Base-by-base conservation (phyloP, 2,329 filamentous ascomycete species). In the Myriosclerotinia scirpicola region DNA sequence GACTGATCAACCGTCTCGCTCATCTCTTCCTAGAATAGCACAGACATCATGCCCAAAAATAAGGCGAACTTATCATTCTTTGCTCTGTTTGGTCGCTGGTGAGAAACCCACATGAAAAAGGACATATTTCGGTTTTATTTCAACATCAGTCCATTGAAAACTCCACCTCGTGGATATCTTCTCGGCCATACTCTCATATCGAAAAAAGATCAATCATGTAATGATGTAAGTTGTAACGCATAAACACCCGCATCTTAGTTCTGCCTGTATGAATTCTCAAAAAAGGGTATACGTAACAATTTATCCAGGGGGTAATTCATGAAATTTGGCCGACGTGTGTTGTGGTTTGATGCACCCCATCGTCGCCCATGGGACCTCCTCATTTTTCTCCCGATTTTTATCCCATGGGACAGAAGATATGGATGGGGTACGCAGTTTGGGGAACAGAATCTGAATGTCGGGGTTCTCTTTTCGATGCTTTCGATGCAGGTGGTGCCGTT, bases 41-140 rank as follows among this genome's bases (percentile, higher is more conserved):
- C 30, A 60, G 30, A 38, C 44, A 60, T 48, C 20, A 42, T 20
- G 6, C 17, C 42, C 15, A 44, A 58, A 48, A 46, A 48, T 22
- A 38, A 60, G 42, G 44, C 20, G 56, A 38, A 60, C 56, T 36
- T 60, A 36, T 8, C 42, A 14, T 17, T 36, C 36, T 60, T 60
- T 22, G 12, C 8, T 5, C 36, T 22, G 40, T n/a, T 60, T 60
- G 55, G n/a, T n/a, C n/a, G n/a, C n/a, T n/a, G n/a, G 22, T 44
- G 55, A 34, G 26, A 12, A 58, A 60, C 42, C 58, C 58, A 50
- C 58, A 60, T 50, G 20, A 38, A 50, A 60, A 60, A 60, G 58
- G 58, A 11, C 44, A 60, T 60, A 60, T 60, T 60, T 60, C 58
- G 58, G 58, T 60, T 60, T 60, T 50, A 60, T 60, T 59, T 22